These are phyloP conservation scores for Leccinellum albellum DNA, from an alignment of 768 basidiomycete genomes.

Conservation along the genomic window DNA sequence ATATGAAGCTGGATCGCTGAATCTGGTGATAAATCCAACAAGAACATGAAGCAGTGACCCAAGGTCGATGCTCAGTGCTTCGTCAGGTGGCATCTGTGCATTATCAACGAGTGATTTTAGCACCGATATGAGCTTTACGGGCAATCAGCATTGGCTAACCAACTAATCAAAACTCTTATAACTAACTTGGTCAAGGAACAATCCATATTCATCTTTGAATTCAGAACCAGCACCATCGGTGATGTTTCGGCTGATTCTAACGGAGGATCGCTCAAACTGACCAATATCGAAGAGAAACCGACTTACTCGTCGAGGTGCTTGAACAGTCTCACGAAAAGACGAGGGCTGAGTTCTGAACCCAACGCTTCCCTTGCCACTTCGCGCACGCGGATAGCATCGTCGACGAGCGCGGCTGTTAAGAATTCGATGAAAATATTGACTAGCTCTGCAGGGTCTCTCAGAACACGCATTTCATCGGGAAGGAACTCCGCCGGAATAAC, in stretches of 20 bases:
- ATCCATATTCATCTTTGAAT: constrained; percentile 32
- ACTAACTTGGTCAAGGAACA: constrained; percentile 74
- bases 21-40: constrained; percentile 62
- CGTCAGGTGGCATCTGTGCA: constrained; percentile 51
- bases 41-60: constrained; percentile 55
- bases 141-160: constrained; percentile 9
- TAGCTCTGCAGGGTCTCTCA: constrained; percentile 54
- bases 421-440: constrained; percentile 64
- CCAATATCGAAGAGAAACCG: background rate
- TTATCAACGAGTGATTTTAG: constrained; percentile 79
- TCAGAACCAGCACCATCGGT: constrained; percentile 45
- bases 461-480: constrained; percentile 70
- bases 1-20: constrained; percentile 48
- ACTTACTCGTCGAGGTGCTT: constrained; percentile 73
- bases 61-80: constrained; percentile 61
- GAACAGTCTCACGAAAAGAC: constrained; percentile 63
- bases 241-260: constrained; percentile 51
- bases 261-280: background rate
- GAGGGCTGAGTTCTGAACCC: constrained; percentile 72
- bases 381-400: constrained; percentile 62
- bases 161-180: background rate
- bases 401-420: constrained; percentile 64
- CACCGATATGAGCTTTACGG: constrained; percentile 62
- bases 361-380: constrained; percentile 79
- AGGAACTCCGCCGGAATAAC: constrained; percentile 55